Base-by-base conservation (phyloP, 768 basidiomycete genomes). In the Cystofilobasidium bisporidii region DNA sequence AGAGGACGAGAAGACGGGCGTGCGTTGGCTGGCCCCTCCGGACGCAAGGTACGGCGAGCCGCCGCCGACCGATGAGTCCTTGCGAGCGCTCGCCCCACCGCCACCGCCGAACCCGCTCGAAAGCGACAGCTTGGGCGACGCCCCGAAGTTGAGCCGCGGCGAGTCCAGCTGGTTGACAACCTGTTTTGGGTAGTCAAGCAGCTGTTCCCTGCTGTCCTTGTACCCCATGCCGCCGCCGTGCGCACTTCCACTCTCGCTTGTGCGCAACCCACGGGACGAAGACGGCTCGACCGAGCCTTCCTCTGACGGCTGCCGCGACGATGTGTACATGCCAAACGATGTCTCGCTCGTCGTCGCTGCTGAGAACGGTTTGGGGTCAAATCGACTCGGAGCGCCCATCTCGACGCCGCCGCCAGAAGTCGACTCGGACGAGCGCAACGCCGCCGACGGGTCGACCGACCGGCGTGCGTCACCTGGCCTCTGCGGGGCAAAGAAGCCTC, bases 401-500 rank as follows among this genome's bases (percentile, higher is more conserved):
- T 65, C 64, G 28, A 38, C 57, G 17, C 0, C 53, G 45, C 33
- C 28, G 18, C 45, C 47, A 4, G 17, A 5, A 8, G 26, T 5
- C 64, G 3, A 15, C 41, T 43, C 45, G 32, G 6, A 3, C 43
- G 26, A 30, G 57, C 57, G 24, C 14, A n/a, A 9, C 22, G 30
- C 3, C 28, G 32, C 12, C 26, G 24, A 17, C n/a, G 36, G 41
- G 18, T 36, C 57, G 33, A 1, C 22, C 30, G 33, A 9, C 17
- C 45, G 33, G 1, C 24, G 38, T 26, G 61, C 61, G n/a, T 41
- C 50, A 15, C 61, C 41, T 11, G 67, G 67, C 41, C 36, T 32
- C 43, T 68, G 67, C 30, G 67, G 67, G 6, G 67, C 61, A 50
- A 68, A 68, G 67, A 68, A 68, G 22, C 28, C 67, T 24, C 67